Percentiles rank a stretch among this genome's conserved stretches.
phyloP scores from a whole-genome alignment of 1,284 basidiomycete species.

The Ceratobasidium sp. region DNA sequence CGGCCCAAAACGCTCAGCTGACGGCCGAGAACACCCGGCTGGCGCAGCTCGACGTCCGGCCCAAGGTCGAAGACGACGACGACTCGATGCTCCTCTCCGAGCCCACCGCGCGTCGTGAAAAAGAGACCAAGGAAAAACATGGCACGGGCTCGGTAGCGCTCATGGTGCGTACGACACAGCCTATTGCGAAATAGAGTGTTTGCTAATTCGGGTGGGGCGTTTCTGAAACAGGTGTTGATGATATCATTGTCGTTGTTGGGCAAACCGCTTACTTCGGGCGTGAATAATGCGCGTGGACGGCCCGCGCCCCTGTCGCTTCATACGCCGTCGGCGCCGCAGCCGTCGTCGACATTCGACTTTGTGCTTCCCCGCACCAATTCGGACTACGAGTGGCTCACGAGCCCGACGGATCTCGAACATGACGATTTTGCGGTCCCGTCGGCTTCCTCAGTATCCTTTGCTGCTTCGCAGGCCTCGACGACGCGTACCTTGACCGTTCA shows the following conservation, averaged over 20 bases:
- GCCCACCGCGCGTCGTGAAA: not conserved
- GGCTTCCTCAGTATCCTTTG: not conserved
- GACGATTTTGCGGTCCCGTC: slow-evolving; percentile 8
- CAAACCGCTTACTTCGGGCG: slow-evolving; percentile 24
- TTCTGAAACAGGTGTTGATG: slow-evolving; percentile 36
- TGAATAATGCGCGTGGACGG: slow-evolving; percentile 20
- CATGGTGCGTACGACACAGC: slow-evolving; percentile 26
- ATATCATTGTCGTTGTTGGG: slow-evolving; percentile 28
- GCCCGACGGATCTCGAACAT: slow-evolving; percentile 24
- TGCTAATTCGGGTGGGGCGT: slow-evolving; percentile 14
- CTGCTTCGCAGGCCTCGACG: slow-evolving; percentile 7
- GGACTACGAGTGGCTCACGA: slow-evolving; percentile 31
- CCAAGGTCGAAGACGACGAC: slow-evolving; percentile 48
- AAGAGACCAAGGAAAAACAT: slow-evolving; percentile 37
- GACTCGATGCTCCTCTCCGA: slow-evolving; percentile 25
- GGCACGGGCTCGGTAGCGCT: slow-evolving; percentile 34
- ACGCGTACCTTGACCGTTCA: slow-evolving; percentile 33
- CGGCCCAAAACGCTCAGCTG: slow-evolving; percentile 68
- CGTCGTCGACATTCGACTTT: slow-evolving; percentile 37
- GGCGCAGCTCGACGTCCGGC: slow-evolving; percentile 28
- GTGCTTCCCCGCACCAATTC: slow-evolving; percentile 37
- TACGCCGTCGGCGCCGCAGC: slow-evolving; percentile 32
- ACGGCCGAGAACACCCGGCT: slow-evolving; percentile 82
- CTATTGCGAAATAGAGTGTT: not conserved
- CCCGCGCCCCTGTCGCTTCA: slow-evolving; percentile 16